Conservation (phyloP, 1,284 basidiomycete genomes). For the Ustilago bromivora region DNA sequence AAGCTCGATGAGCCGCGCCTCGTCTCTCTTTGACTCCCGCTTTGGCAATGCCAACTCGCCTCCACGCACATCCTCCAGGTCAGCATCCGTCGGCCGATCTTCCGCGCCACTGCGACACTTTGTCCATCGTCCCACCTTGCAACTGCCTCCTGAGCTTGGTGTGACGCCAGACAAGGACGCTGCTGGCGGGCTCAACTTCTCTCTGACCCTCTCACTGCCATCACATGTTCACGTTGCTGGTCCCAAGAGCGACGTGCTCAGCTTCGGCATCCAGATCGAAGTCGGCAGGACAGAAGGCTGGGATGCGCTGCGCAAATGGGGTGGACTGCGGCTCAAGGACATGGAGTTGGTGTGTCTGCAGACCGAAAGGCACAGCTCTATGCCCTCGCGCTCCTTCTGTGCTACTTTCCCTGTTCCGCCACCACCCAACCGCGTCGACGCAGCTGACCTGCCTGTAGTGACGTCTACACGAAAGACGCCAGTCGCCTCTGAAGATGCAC, state of each 20-base stretch:
- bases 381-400: slow-evolving; percentile 66
- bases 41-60: slow-evolving; percentile 45
- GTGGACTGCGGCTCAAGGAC: slow-evolving; percentile 66
- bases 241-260: slow-evolving; percentile 59
- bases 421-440: slow-evolving; percentile 40
- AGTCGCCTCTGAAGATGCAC: not conserved
- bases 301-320: slow-evolving; percentile 54
- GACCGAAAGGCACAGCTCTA: slow-evolving; percentile 66
- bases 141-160: slow-evolving; percentile 56
- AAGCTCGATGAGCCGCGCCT: slow-evolving; percentile 29
- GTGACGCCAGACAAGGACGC: slow-evolving; percentile 44
- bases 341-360: slow-evolving; percentile 68
- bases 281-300: slow-evolving; percentile 59
- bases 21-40: slow-evolving; percentile 31
- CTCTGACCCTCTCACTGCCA: slow-evolving; percentile 66
- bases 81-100: slow-evolving; percentile 21
- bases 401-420: slow-evolving; percentile 61
- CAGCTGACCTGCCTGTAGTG: slow-evolving; percentile 55
- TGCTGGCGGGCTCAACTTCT: slow-evolving; percentile 58
- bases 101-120: slow-evolving; percentile 65
- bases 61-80: slow-evolving; percentile 46
- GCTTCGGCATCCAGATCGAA: slow-evolving; percentile 68
- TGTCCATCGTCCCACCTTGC: slow-evolving; percentile 62
- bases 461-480: slow-evolving; percentile 13
- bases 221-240: slow-evolving; percentile 62